Conservation (phyloP, 345 rosid genomes). For the Rhodamnia argentea region DNA sequence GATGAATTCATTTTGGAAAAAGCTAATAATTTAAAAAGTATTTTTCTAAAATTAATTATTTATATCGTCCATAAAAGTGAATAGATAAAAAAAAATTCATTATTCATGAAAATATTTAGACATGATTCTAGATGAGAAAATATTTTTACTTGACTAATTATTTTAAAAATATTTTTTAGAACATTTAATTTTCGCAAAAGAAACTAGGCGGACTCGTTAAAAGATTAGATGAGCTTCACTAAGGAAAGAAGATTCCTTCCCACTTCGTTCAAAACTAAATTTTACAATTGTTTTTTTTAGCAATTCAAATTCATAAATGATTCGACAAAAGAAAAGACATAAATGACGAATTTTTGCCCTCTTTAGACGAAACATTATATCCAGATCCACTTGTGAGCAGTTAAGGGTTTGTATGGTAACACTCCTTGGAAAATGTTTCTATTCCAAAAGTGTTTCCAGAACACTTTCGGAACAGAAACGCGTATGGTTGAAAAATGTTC, state of each 20-base stretch:
- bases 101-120: background rate
- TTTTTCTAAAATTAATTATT: background rate
- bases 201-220: rapidly evolving
- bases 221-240: background rate
- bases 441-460: no score
- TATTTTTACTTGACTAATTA: background rate
- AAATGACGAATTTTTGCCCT: background rate
- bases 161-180: background rate
- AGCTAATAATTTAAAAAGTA: background rate
- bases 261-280: no score
- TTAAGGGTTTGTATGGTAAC: no score
- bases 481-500: no score
- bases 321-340: no score
- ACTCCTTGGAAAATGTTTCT: no score
- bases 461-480: no score
- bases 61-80: background rate
- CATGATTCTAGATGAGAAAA: background rate
- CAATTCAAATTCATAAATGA: no score
- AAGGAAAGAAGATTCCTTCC: no score
- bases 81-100: background rate
- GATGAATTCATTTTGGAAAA: rapidly evolving
- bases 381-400: no score
- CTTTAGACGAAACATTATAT: background rate
- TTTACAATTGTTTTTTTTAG: no score
- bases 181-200: background rate